Conservation (phyloP, 2,329 filamentous ascomycete genomes). For the Ascochyta viciae-villosae region DNA sequence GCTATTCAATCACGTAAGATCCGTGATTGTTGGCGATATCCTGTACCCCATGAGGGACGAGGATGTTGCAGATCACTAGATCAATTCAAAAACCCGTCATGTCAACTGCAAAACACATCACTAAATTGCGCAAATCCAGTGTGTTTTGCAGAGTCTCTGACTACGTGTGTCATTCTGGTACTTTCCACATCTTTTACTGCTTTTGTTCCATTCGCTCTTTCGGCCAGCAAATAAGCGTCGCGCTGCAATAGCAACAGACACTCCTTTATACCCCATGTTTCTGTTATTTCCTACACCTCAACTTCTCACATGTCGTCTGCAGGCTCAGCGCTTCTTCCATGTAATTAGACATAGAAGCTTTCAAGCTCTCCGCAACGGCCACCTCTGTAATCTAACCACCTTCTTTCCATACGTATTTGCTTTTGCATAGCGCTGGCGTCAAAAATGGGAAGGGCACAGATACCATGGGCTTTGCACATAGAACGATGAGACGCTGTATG, state of each 20-base stretch:
- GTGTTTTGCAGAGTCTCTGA: background rate
- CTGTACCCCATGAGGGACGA: slow-evolving; percentile 67
- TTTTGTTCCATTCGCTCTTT: slow-evolving; percentile 21
- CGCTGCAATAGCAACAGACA: slow-evolving; percentile 23
- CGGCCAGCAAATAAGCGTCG: slow-evolving; percentile 15
- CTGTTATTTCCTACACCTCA: slow-evolving; percentile 3
- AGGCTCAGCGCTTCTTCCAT: slow-evolving; percentile 26
- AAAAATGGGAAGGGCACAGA: slow-evolving; percentile 27
- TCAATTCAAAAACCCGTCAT: background rate
- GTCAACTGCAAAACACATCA: background rate
- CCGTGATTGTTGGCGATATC: slow-evolving; percentile 61
- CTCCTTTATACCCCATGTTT: slow-evolving; percentile 26
- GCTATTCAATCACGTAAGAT: slow-evolving; percentile 58
- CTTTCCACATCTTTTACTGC: background rate
- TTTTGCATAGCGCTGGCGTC: slow-evolving; percentile 37
- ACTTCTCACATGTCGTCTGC: slow-evolving; percentile 25
- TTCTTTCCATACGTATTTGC: slow-evolving; percentile 17
- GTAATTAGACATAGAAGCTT: slow-evolving; percentile 21
- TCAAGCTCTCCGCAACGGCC: slow-evolving; percentile 3
- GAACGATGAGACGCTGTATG: slow-evolving; percentile 18
- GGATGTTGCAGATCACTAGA: slow-evolving; percentile 54
- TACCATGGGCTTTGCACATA: slow-evolving; percentile 23
- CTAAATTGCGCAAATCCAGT: slow-evolving; percentile 1
- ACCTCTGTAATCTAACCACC: slow-evolving; percentile 24
- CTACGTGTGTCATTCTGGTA: background rate